Evolutionary conservation across 768 basidiomycete genomes (phyloP).

Genomic region (Amanita pseudoporphyria): DNA sequence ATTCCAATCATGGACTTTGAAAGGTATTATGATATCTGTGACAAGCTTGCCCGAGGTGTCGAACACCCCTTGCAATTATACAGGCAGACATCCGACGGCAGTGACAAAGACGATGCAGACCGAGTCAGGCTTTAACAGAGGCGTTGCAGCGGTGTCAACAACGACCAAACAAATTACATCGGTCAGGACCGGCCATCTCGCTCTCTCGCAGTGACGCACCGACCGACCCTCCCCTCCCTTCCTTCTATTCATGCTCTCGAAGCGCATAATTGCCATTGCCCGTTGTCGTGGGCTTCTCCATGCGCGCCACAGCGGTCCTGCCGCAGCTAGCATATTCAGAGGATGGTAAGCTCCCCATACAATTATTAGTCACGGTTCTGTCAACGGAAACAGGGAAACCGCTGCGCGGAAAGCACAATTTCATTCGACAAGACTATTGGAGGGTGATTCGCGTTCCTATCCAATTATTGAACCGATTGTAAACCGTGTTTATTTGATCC

Average conservation of each 20-base stretch:
- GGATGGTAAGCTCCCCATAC: constrained; percentile 33
- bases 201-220: neutral
- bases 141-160: too few relatives aligned
- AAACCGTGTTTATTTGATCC: neutral
- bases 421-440: constrained; percentile 59
- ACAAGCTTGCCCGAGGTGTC: too few relatives aligned
- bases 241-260: constrained; percentile 70
- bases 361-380: constrained; percentile 6
- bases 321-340: constrained; percentile 27
- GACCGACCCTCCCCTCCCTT: neutral
- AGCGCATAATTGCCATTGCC: constrained; percentile 56
- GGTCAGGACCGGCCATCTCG: neutral
- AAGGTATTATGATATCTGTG: too few relatives aligned
- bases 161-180: constrained; percentile 7
- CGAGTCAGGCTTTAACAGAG: too few relatives aligned
- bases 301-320: constrained; percentile 22
- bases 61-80: neutral
- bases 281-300: constrained; percentile 45
- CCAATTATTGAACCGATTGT: neutral
- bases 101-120: neutral
- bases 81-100: neutral
- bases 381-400: constrained; percentile 28
- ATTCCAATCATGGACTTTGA: neutral
- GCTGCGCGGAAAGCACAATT: constrained; percentile 49
- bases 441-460: constrained; percentile 38